Conservation (phyloP, 768 basidiomycete species). For the Psilocybe cyanescens region DNA sequence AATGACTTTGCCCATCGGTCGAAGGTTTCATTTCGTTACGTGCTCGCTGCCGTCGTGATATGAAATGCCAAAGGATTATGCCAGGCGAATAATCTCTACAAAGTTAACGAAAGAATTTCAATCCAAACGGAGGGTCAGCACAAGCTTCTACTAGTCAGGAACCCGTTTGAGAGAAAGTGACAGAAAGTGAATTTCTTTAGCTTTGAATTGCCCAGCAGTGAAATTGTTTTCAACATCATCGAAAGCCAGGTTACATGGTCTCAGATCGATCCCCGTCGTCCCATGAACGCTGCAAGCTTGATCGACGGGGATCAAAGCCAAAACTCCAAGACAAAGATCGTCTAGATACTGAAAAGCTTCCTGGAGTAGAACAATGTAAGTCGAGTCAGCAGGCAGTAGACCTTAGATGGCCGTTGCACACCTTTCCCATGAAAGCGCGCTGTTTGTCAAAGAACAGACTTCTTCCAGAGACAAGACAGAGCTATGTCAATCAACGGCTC, state of each 20-base stretch:
- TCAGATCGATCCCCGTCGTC: not conserved
- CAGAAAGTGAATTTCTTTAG: no score
- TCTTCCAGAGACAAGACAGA: not conserved
- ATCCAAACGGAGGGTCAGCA: no score
- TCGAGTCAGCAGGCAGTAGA: not conserved
- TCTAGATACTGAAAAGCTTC: not conserved
- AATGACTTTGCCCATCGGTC: not conserved
- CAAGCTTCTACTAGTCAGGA: no score
- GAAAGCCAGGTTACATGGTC: no score
- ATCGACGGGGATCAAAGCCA: slow-evolving; percentile 15
- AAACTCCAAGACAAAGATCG: not conserved
- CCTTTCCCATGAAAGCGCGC: not conserved
- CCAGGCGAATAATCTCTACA: not conserved
- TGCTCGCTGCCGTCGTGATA: not conserved
- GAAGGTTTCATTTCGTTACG: not conserved
- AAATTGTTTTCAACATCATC: no score
- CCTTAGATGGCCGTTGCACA: not conserved
- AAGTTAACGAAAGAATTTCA: no score
- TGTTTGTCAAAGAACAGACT: not conserved
- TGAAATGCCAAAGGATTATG: not conserved
- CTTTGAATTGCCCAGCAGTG: no score
- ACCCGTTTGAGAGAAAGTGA: no score
- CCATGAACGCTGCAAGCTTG: slow-evolving; percentile 1
- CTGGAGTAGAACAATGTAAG: not conserved
- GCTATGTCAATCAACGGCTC: not conserved